Percentiles rank a stretch among this genome's conserved stretches.
Conservation (phyloP, 1,284 basidiomycete genomes). For the Coniophora puteana region DNA sequence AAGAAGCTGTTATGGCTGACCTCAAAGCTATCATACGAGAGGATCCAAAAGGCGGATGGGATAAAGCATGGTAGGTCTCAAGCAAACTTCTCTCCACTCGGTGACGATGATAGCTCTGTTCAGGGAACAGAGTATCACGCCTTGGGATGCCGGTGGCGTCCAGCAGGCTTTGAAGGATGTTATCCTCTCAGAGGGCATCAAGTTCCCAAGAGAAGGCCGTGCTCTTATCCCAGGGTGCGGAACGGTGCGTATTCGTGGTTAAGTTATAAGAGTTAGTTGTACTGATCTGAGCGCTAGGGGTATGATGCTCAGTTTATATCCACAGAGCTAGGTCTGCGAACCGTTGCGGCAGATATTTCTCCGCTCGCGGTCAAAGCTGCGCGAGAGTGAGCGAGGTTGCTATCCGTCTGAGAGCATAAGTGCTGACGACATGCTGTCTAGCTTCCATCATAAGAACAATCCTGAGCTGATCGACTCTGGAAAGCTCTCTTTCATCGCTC, state of each 20-base stretch:
- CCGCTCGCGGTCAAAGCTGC: slow-evolving; percentile 50
- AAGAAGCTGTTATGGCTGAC: neutral
- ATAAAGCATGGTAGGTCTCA: slow-evolving; percentile 28
- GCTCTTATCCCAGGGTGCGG: slow-evolving; percentile 76
- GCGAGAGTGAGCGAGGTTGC: slow-evolving; percentile 34
- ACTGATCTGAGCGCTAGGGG: slow-evolving; percentile 39
- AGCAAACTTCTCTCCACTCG: neutral
- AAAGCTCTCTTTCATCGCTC: slow-evolving; percentile 37
- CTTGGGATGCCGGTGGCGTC: slow-evolving; percentile 57
- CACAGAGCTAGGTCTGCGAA: slow-evolving; percentile 42
- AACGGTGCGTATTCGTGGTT: slow-evolving; percentile 37
- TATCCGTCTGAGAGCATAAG: too few relatives aligned
- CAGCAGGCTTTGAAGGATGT: slow-evolving; percentile 57
- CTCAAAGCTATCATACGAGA: neutral
- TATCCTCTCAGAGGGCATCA: slow-evolving; percentile 43
- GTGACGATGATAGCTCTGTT: neutral
- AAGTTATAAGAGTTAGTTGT: too few relatives aligned
- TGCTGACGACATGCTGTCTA: too few relatives aligned
- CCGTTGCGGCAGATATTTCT: slow-evolving; percentile 55
- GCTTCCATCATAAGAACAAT: too few relatives aligned
- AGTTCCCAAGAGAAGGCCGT: slow-evolving; percentile 48
- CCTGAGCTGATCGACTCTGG: slow-evolving; percentile 25
- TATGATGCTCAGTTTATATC: slow-evolving; percentile 61
- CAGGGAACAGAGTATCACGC: slow-evolving; percentile 57
- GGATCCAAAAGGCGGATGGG: slow-evolving; percentile 21